phyloP scores from a whole-genome alignment of 2,329 filamentous ascomycete species.

The Aspergillus brunneoviolaceus region DNA sequence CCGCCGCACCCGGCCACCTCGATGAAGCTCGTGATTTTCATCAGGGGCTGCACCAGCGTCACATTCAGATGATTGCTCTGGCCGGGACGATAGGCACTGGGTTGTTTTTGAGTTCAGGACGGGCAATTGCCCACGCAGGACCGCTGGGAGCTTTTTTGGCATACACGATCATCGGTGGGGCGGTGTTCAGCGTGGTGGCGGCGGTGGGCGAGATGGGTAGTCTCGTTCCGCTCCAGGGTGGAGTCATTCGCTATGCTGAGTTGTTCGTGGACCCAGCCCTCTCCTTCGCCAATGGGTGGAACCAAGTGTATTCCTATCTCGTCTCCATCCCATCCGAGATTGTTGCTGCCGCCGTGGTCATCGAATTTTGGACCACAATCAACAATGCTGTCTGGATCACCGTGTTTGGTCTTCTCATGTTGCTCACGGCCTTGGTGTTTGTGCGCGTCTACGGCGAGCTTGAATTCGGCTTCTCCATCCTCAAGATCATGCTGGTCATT shows the following conservation, averaged over 20 bases:
- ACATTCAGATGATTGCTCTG: slow-evolving; percentile 41
- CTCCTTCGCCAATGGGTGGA: slow-evolving; percentile 40
- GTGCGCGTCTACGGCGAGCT: slow-evolving; percentile 52
- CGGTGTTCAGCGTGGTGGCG: slow-evolving; percentile 34
- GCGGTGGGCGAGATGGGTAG: slow-evolving; percentile 40
- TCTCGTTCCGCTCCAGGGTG: slow-evolving; percentile 40
- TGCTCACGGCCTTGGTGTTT: slow-evolving; percentile 36
- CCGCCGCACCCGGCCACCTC: slow-evolving; percentile 19
- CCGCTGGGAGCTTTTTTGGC: slow-evolving; percentile 36
- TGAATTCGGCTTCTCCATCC: slow-evolving; percentile 53
- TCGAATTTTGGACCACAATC: slow-evolving; percentile 58
- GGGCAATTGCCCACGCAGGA: slow-evolving; percentile 32
- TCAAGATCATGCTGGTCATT: slow-evolving; percentile 62
- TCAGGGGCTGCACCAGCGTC: slow-evolving; percentile 33
- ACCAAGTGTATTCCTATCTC: slow-evolving; percentile 35
- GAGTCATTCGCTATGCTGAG: slow-evolving; percentile 37
- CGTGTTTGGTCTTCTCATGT: slow-evolving; percentile 42
- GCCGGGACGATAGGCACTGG: slow-evolving; percentile 41
- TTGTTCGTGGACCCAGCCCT: slow-evolving; percentile 41
- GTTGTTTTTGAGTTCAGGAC: slow-evolving; percentile 38
- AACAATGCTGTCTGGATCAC: slow-evolving; percentile 42
- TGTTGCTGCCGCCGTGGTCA: slow-evolving; percentile 45
- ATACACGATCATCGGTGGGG: slow-evolving; percentile 40
- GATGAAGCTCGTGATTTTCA: slow-evolving; percentile 21
- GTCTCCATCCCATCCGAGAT: slow-evolving; percentile 36